Percentiles rank a stretch among this genome's conserved stretches.
phyloP scores from a whole-genome alignment of 257 asterid genomes.

The Avicennia marina region DNA sequence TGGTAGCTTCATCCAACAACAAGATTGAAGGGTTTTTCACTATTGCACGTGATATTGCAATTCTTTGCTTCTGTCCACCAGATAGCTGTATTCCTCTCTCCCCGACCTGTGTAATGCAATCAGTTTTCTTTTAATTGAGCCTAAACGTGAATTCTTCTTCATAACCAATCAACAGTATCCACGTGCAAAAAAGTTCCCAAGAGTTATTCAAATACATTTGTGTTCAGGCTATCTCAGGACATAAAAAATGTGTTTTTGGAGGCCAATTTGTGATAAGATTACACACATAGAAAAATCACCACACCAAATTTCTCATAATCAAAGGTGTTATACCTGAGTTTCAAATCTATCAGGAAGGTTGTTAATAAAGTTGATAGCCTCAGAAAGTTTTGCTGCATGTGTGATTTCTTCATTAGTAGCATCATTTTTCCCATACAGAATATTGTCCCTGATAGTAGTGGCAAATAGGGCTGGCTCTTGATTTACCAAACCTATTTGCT shows the following conservation, averaged over 20 bases:
- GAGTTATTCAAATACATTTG: not conserved
- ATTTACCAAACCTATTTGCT: slow-evolving; percentile 84
- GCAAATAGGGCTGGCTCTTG: slow-evolving; percentile 97
- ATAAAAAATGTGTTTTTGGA: not conserved
- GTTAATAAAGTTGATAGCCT: slow-evolving; percentile 79
- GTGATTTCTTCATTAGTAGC: slow-evolving; percentile 73
- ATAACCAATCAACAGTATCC: not conserved
- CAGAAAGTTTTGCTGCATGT: slow-evolving; percentile 78
- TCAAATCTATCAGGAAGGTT: slow-evolving; percentile 87
- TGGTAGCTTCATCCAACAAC: slow-evolving; percentile 92
- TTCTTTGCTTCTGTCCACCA: slow-evolving; percentile 96
- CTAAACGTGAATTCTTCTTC: too few relatives aligned
- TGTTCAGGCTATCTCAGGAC: not conserved
- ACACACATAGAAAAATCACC: not conserved
- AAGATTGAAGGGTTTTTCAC: slow-evolving; percentile 87
- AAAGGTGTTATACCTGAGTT: slow-evolving; percentile 55
- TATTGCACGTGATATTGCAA: slow-evolving; percentile 87
- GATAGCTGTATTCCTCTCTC: slow-evolving; percentile 98
- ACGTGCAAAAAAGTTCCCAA: not conserved
- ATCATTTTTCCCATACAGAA: slow-evolving; percentile 74
- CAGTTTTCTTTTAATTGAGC: not conserved
- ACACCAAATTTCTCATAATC: not conserved
- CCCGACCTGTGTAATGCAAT: slow-evolving; percentile 63
- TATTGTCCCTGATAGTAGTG: slow-evolving; percentile 78
- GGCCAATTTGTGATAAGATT: not conserved